A percentile compares a stretch with the other conserved stretches of the same genome.
Evolutionary conservation across 768 basidiomycete genomes (phyloP).

Genomic region (Suillus paluster): DNA sequence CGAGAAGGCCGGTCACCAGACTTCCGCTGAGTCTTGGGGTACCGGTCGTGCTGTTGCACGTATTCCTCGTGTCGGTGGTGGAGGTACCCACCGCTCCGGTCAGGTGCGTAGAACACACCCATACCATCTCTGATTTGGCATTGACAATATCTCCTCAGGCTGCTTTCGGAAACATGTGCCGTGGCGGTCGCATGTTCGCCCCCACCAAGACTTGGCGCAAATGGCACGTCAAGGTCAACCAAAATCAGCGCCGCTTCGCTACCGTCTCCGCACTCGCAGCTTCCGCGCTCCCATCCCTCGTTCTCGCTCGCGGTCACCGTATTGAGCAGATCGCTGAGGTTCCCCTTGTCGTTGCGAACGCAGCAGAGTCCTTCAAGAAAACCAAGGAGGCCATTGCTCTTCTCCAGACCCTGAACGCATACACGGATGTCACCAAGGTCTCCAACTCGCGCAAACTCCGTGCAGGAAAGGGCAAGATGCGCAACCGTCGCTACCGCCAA

Average conservation of each 20-base stretch:
- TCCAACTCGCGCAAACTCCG: slow-evolving; percentile 96
- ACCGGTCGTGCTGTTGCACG: slow-evolving; percentile 99
- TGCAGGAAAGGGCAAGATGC: slow-evolving; percentile 96
- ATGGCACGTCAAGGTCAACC: slow-evolving; percentile 99
- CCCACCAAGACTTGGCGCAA: slow-evolving; percentile 99
- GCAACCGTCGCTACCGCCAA: slow-evolving; percentile 96
- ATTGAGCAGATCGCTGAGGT: slow-evolving; percentile 98
- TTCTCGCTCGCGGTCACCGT: slow-evolving; percentile 98
- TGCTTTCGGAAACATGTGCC: slow-evolving; percentile 99
- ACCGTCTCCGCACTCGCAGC: slow-evolving; percentile 97
- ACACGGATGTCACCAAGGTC: slow-evolving; percentile 93
- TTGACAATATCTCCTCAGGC: slow-evolving; percentile 53
- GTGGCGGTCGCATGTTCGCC: slow-evolving; percentile 99
- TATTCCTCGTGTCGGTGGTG: slow-evolving; percentile 99
- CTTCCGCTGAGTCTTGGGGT: slow-evolving; percentile 99
- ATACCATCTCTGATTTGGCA: not conserved
- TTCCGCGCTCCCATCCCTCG: slow-evolving; percentile 93
- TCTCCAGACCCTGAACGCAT: slow-evolving; percentile 88
- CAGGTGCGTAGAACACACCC: slow-evolving; percentile 55
- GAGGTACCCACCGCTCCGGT: slow-evolving; percentile 97
- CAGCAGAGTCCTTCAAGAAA: slow-evolving; percentile 88
- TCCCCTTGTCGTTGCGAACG: slow-evolving; percentile 84
- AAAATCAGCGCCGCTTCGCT: slow-evolving; percentile 98
- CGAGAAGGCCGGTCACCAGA: slow-evolving; percentile 99
- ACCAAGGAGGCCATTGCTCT: slow-evolving; percentile 96